Conservation (phyloP, 306 rosid species). For the Adenanthera pavonina region DNA sequence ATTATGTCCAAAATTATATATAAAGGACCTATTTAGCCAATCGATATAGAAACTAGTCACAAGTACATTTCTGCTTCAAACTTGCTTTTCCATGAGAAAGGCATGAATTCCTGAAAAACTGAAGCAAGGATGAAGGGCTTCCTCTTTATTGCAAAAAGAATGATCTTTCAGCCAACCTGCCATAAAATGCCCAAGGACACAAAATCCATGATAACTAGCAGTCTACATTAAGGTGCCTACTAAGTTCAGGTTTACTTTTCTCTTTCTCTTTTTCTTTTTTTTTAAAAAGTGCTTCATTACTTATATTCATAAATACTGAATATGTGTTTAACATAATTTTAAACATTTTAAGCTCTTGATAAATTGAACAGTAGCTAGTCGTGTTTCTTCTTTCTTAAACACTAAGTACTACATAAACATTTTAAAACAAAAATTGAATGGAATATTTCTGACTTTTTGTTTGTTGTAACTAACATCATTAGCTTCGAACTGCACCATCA, state of each 20-base stretch:
- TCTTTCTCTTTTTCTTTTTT: too few relatives aligned
- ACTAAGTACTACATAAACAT: background rate
- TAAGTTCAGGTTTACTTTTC: background rate
- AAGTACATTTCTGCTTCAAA: background rate
- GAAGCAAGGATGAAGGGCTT: too few relatives aligned
- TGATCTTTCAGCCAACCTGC: slow-evolving; percentile 7
- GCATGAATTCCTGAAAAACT: background rate
- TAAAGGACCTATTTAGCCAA: background rate
- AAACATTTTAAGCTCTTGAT: background rate
- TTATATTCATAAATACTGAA: slow-evolving; percentile 14
- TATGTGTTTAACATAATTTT: background rate
- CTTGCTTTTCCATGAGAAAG: slow-evolving; percentile 32
- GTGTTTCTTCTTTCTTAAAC: slow-evolving; percentile 5
- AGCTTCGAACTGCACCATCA: slow-evolving; percentile 22
- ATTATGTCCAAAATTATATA: slow-evolving; percentile 22
- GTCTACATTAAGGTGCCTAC: slow-evolving; percentile 16
- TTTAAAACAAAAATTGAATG: background rate
- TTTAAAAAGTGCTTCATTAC: slow-evolving; percentile 1
- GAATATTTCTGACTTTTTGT: background rate
- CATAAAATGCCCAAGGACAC: slow-evolving; percentile 27
- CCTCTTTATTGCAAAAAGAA: slow-evolving; percentile 4
- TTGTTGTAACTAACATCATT: background rate
- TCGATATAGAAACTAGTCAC: background rate
- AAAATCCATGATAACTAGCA: slow-evolving; percentile 25
- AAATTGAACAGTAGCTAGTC: slow-evolving; percentile 27